Conservation (phyloP, 2,329 filamentous ascomycete genomes). For the Diaporthe ilicicola region DNA sequence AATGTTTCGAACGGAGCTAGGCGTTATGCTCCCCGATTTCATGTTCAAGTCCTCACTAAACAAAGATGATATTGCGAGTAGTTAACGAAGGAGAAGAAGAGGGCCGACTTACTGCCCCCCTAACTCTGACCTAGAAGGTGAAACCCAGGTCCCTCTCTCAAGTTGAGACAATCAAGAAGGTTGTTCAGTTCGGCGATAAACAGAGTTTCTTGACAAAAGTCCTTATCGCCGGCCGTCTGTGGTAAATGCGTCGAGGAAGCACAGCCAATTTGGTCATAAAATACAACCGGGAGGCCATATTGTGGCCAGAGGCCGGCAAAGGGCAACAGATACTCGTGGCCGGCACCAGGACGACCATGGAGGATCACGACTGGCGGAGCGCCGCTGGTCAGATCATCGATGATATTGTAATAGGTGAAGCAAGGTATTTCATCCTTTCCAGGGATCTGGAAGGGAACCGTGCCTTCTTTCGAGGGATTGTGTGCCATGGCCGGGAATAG, state of each 20-base stretch:
- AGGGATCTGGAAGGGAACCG: constrained; percentile 4
- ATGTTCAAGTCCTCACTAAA: too few species aligned
- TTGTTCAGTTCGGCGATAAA: constrained; percentile 38
- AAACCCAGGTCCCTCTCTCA: constrained; percentile 33
- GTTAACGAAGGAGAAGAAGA: too few species aligned
- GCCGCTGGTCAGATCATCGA: constrained; percentile 17
- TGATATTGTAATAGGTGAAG: constrained; percentile 28
- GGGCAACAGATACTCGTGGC: constrained; percentile 49
- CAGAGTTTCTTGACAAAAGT: constrained; percentile 37
- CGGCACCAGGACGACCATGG: constrained; percentile 55
- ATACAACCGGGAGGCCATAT: constrained; percentile 52
- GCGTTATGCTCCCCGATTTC: too few species aligned
- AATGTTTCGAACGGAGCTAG: too few species aligned
- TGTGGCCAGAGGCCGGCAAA: constrained; percentile 18
- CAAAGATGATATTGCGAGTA: too few species aligned
- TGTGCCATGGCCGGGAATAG: neutral
- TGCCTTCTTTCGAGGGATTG: constrained; percentile 4
- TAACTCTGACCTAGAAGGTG: constrained; percentile 27
- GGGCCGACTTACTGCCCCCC: constrained; percentile 18
- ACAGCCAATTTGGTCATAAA: constrained; percentile 64
- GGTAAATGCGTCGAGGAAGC: constrained; percentile 56
- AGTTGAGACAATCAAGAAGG: constrained; percentile 34
- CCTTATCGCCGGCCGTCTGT: constrained; percentile 44
- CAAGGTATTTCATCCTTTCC: neutral
- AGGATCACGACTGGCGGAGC: constrained; percentile 6